A percentile compares a stretch with the other conserved stretches of the same genome.
phyloP scores from a whole-genome alignment of 2,329 filamentous ascomycete species.

The Paraphoma chrysanthemicola region DNA sequence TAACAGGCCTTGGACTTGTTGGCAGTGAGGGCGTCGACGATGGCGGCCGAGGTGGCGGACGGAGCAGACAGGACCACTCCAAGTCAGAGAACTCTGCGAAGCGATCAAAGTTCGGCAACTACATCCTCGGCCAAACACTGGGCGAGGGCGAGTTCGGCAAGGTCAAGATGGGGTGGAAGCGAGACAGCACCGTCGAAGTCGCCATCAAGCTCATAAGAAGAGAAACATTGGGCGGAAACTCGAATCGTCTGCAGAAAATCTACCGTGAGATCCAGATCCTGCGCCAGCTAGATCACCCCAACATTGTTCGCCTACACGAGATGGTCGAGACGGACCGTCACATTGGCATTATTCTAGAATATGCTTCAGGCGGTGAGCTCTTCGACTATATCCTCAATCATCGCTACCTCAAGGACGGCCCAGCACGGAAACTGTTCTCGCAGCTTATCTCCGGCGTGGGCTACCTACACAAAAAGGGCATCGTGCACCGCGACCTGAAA shows the following conservation, averaged over 20 bases:
- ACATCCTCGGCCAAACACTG: constrained; percentile 92
- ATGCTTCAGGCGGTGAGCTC: constrained; percentile 94
- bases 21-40: constrained; percentile 60
- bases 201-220: constrained; percentile 97
- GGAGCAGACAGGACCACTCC: constrained; percentile 66
- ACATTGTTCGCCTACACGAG: constrained; percentile 95
- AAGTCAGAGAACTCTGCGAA: constrained; percentile 63
- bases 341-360: constrained; percentile 98
- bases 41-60: constrained; percentile 50
- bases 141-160: constrained; percentile 99
- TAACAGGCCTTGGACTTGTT: constrained; percentile 57
- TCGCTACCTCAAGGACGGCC: constrained; percentile 91
- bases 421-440: constrained; percentile 88
- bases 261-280: constrained; percentile 96
- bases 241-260: constrained; percentile 91
- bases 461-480: constrained; percentile 97
- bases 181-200: constrained; percentile 88
- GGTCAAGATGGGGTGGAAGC: constrained; percentile 98
- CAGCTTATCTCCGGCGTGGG: constrained; percentile 96
- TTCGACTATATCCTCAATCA: constrained; percentile 99
- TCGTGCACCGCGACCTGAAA: constrained; percentile 96
- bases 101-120: constrained; percentile 90
- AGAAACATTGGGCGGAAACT: constrained; percentile 87
- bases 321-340: constrained; percentile 98
- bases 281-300: constrained; percentile 85